These are phyloP conservation scores for Phytopythium litorale DNA, from an alignment of 352 stramenopile genomes.

Conservation along the genomic window DNA sequence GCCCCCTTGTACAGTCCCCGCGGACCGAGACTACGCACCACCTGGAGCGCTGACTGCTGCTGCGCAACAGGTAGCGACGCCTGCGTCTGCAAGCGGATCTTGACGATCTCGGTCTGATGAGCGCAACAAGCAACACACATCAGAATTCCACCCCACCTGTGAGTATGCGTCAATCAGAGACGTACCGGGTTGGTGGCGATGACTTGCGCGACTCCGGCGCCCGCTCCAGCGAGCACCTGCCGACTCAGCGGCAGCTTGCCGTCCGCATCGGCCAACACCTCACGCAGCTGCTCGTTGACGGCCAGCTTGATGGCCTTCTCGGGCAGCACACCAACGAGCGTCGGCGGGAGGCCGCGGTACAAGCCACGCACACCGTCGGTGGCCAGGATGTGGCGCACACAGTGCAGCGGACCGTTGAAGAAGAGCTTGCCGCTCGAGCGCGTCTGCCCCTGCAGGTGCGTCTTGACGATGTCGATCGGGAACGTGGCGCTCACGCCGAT, in stretches of 20 bases:
- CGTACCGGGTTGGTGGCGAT: slow-evolving; percentile 83
- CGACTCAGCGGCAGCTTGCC: slow-evolving; percentile 53
- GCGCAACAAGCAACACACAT: not conserved
- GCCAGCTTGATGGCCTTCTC: slow-evolving; percentile 92
- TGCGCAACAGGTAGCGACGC: slow-evolving; percentile 57
- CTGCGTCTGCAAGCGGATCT: slow-evolving; percentile 90
- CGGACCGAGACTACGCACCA: slow-evolving; percentile 69
- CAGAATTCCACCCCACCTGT: not conserved
- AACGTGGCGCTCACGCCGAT: slow-evolving; percentile 85
- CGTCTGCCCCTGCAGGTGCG: slow-evolving; percentile 83
- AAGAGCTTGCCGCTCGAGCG: slow-evolving; percentile 25
- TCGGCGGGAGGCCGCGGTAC: slow-evolving; percentile 75
- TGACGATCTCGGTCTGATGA: slow-evolving; percentile 85
- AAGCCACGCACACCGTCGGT: slow-evolving; percentile 65
- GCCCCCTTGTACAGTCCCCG: slow-evolving; percentile 85
- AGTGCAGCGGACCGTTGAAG: slow-evolving; percentile 64
- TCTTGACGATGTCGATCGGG: slow-evolving; percentile 93
- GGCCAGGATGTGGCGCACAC: slow-evolving; percentile 65
- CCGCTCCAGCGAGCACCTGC: slow-evolving; percentile 64
- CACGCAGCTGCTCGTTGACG: slow-evolving; percentile 89
- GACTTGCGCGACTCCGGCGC: slow-evolving; percentile 77
- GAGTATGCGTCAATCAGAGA: not conserved
- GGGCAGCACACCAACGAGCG: slow-evolving; percentile 78
- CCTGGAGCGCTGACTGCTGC: slow-evolving; percentile 48
- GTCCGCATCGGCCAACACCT: slow-evolving; percentile 58